These are phyloP conservation scores for Mortierella hygrophila DNA, from an alignment of 192 early-diverging fungal species.

Conservation along the genomic window DNA sequence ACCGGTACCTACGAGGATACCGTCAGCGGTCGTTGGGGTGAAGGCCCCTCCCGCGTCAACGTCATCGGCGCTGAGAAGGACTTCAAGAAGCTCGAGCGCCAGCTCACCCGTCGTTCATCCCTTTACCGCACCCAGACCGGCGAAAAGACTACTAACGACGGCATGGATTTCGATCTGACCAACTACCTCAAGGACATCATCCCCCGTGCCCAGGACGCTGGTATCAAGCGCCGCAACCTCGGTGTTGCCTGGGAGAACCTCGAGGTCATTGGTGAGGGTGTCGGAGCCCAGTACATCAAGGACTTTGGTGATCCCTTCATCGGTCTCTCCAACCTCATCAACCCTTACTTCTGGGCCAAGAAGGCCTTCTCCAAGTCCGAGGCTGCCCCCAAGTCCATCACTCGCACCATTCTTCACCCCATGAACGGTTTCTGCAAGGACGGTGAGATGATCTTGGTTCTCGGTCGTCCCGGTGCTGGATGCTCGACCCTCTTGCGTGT, in stretches of 20 bases:
- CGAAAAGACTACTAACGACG: constrained; percentile 34
- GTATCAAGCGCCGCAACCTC: constrained; percentile 60
- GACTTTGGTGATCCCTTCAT: constrained; percentile 52
- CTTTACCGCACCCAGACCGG: constrained; percentile 39
- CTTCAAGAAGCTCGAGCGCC: constrained; percentile 52
- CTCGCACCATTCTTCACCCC: constrained; percentile 67
- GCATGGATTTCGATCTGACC: constrained; percentile 61
- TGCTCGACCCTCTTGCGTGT: constrained; percentile 74
- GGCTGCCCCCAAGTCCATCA: constrained; percentile 25
- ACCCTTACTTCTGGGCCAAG: constrained; percentile 57
- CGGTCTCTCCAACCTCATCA: constrained; percentile 48
- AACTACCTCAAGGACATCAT: constrained; percentile 56
- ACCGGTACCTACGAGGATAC: constrained; percentile 49
- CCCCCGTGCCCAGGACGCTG: constrained; percentile 54
- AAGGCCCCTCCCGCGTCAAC: constrained; percentile 48
- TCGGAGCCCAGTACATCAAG: constrained; percentile 53
- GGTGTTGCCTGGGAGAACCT: constrained; percentile 61
- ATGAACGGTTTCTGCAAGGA: constrained; percentile 77
- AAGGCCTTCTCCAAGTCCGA: constrained; percentile 32
- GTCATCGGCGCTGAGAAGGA: constrained; percentile 40
- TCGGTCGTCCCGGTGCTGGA: constrained; percentile 80
- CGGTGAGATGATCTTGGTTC: constrained; percentile 81
- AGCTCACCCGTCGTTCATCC: constrained; percentile 38
- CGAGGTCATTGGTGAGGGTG: constrained; percentile 50
- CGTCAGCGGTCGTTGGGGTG: constrained; percentile 48